Evolutionary conservation across 2,329 filamentous ascomycete species (phyloP).

Genomic region (Phaeoacremonium minimum): DNA sequence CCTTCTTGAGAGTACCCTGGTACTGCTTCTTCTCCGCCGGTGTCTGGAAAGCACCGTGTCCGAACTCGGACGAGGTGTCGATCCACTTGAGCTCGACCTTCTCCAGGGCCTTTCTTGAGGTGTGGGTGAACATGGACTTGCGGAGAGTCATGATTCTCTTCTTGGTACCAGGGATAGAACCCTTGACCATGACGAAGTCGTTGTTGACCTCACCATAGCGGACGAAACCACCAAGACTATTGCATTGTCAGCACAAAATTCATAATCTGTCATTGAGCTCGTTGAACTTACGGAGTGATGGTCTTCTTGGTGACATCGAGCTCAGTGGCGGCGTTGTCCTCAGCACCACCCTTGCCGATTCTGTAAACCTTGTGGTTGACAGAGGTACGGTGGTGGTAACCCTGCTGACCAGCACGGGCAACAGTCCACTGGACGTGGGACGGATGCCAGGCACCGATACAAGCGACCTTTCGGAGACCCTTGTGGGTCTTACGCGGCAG

Average conservation of each 20-base stretch:
- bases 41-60: conserved; percentile 99
- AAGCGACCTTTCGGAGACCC: conserved; percentile 99
- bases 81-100: conserved; percentile 99
- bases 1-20: conserved; percentile 99
- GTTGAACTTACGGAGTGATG: conserved; percentile 89
- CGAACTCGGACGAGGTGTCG: conserved; percentile 99
- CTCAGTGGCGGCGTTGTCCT: conserved; percentile 90
- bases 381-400: conserved; percentile 99
- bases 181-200: conserved; percentile 97
- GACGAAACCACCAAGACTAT: conserved; percentile 96
- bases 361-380: conserved; percentile 99
- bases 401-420: conserved; percentile 98
- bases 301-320: conserved; percentile 98
- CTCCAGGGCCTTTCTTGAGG: conserved; percentile 90
- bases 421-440: conserved; percentile 99
- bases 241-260: background rate
- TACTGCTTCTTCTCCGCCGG: conserved; percentile 96
- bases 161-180: conserved; percentile 95
- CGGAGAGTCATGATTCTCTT: conserved; percentile 98
- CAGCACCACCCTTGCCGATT: conserved; percentile 87
- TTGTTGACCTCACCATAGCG: conserved; percentile 99
- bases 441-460: conserved; percentile 99
- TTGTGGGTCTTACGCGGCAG: conserved; percentile 99
- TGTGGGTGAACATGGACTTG: conserved; percentile 98
- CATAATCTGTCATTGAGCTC: no score